Percentiles rank a stretch among this genome's conserved stretches.
Conservation (phyloP, 2,329 filamentous ascomycete species). For the Aspergillus sp. region DNA sequence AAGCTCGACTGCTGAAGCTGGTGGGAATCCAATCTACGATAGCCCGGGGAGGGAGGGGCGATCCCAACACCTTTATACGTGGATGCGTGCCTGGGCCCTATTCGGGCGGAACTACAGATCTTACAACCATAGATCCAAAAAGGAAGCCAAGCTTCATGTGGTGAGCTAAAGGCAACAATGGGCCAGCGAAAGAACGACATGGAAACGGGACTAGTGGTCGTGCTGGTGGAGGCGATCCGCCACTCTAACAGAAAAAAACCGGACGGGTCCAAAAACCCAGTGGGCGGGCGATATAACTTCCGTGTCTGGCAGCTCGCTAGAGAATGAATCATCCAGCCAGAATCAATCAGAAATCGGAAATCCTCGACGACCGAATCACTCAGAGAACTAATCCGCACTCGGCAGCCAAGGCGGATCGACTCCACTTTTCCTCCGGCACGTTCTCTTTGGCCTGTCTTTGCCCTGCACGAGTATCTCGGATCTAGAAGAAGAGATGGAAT, state of each 20-base stretch:
- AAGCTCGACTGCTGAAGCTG: neutral
- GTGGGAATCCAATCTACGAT: neutral
- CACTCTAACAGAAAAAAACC: neutral
- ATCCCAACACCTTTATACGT: neutral
- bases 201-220: neutral
- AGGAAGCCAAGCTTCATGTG: conserved; percentile 21
- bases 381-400: neutral
- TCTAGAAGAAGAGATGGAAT: no score
- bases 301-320: conserved; percentile 18
- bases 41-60: neutral
- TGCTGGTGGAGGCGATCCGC: neutral
- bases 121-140: conserved; percentile 12
- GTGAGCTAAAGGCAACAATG: neutral
- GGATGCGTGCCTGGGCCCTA: neutral
- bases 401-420: neutral
- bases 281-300: conserved; percentile 14
- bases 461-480: no score
- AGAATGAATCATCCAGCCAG: conserved; percentile 6
- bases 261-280: neutral
- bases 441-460: no score
- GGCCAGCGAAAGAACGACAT: neutral
- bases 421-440: no score
- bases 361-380: no score
- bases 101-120: neutral
- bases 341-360: neutral